Evolutionary conservation across 768 basidiomycete species (phyloP).

Genomic region (Pleurotus tuoliensis): DNA sequence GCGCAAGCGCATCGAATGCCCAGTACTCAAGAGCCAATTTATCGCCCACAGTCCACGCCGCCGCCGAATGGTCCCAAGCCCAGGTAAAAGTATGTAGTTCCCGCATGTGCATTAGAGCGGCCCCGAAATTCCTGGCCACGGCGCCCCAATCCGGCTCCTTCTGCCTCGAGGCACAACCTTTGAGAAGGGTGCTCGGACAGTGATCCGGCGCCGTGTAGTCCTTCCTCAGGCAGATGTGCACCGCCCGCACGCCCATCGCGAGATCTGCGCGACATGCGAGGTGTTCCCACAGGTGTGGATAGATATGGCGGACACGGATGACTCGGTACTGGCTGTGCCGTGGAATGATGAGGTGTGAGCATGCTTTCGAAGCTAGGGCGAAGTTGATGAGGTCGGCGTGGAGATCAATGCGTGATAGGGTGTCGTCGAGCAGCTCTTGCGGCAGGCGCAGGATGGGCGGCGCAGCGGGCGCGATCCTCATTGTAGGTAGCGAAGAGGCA

Average conservation of each 20-base stretch:
- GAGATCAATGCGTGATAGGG: conserved; percentile 39
- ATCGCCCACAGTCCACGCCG: conserved; percentile 23
- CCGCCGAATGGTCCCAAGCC: conserved; percentile 27
- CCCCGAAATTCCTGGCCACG: conserved; percentile 34
- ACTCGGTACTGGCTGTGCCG: conserved; percentile 48
- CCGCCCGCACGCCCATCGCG: conserved; percentile 41
- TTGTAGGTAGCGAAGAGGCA: neutral
- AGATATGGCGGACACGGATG: conserved; percentile 37
- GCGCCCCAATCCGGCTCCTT: neutral
- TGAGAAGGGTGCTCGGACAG: conserved; percentile 36
- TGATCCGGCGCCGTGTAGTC: conserved; percentile 36
- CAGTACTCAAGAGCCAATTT: conserved; percentile 34
- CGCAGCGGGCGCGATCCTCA: neutral
- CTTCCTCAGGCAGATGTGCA: conserved; percentile 37
- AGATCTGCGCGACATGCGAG: conserved; percentile 47
- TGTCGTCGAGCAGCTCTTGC: conserved; percentile 43
- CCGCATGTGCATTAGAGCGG: conserved; percentile 38
- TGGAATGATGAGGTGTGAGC: conserved; percentile 36
- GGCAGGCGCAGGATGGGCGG: conserved; percentile 26
- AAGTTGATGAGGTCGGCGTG: conserved; percentile 40
- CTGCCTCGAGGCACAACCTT: conserved; percentile 15
- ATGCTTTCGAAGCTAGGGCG: conserved; percentile 37
- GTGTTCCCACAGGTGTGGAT: conserved; percentile 44
- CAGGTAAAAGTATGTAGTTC: conserved; percentile 40
- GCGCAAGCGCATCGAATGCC: conserved; percentile 29